Evolutionary conservation across 352 stramenopile species (phyloP).

Genomic region (Pythium rishiriense): DNA sequence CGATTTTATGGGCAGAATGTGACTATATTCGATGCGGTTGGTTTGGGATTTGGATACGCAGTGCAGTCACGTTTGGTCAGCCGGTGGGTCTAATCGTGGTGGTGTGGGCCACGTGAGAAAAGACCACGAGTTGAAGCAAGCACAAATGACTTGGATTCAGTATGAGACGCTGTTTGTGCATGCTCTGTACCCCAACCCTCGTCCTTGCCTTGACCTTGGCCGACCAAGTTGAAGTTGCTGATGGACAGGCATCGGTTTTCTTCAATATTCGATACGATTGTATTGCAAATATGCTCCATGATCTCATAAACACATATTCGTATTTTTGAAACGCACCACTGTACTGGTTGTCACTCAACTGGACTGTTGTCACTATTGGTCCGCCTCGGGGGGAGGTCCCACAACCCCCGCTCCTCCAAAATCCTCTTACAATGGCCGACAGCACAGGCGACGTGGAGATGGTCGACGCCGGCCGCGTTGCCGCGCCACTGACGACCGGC

Average conservation of each 20-base stretch:
- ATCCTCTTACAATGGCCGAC: too few species aligned
- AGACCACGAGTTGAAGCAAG: neutral
- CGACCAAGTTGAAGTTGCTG: slow-evolving; percentile 11
- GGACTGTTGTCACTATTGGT: slow-evolving; percentile 9
- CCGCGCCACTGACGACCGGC: neutral
- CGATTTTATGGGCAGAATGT: neutral
- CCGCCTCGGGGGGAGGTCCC: too few species aligned
- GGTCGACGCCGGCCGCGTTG: slow-evolving; percentile 13
- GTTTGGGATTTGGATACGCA: too few species aligned
- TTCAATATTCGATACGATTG: neutral
- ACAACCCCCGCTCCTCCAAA: too few species aligned
- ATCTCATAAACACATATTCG: neutral
- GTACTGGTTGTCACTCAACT: neutral
- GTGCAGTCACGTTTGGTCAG: neutral
- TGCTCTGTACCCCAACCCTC: slow-evolving; percentile 8
- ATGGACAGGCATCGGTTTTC: neutral
- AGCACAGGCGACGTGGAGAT: slow-evolving; percentile 21
- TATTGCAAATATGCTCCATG: neutral
- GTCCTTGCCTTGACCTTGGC: neutral
- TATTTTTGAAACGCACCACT: neutral
- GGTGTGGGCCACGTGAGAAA: slow-evolving; percentile 19
- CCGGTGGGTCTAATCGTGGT: neutral
- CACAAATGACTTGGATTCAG: slow-evolving; percentile 1
- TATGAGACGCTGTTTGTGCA: slow-evolving; percentile 7
- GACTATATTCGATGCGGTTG: neutral